Percentiles rank a stretch among this genome's conserved stretches.
These are phyloP conservation scores for Eucalyptus sideroxylon DNA, from an alignment of 345 rosid genomes.

Conservation along the genomic window DNA sequence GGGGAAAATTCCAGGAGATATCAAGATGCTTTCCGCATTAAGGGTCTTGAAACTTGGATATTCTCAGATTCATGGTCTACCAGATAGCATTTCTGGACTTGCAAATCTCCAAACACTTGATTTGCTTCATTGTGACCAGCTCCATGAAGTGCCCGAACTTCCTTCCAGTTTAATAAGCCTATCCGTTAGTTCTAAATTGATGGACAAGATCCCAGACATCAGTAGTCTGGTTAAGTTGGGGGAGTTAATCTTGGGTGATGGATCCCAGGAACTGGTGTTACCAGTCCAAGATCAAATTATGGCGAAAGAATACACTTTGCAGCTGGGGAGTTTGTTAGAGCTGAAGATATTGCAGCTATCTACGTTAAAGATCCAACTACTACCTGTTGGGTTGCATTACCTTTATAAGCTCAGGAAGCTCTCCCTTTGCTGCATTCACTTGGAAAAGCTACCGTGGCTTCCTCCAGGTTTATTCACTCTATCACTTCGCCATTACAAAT, in stretches of 20 bases:
- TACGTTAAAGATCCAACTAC: too few relatives aligned
- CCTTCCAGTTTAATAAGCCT: not conserved
- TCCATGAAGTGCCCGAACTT: not conserved
- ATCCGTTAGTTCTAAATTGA: not conserved
- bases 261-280: not conserved
- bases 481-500: too few relatives aligned
- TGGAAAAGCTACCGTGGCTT: accelerated
- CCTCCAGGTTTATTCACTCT: accelerated
- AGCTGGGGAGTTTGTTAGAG: too few relatives aligned
- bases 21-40: not conserved
- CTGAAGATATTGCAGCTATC: too few relatives aligned
- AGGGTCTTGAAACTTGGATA: not conserved
- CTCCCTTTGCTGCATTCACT: too few relatives aligned
- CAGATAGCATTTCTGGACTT: not conserved
- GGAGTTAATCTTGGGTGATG: not conserved
- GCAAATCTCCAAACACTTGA: not conserved
- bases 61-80: not conserved
- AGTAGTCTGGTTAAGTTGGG: not conserved
- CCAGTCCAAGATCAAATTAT: accelerated
- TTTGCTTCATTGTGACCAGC: not conserved
- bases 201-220: accelerated
- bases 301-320: accelerated
- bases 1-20: not conserved
- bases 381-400: too few relatives aligned
- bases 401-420: too few relatives aligned